These are phyloP conservation scores for Whalleya microplaca DNA, from an alignment of 2,329 filamentous ascomycete species.

Conservation along the genomic window DNA sequence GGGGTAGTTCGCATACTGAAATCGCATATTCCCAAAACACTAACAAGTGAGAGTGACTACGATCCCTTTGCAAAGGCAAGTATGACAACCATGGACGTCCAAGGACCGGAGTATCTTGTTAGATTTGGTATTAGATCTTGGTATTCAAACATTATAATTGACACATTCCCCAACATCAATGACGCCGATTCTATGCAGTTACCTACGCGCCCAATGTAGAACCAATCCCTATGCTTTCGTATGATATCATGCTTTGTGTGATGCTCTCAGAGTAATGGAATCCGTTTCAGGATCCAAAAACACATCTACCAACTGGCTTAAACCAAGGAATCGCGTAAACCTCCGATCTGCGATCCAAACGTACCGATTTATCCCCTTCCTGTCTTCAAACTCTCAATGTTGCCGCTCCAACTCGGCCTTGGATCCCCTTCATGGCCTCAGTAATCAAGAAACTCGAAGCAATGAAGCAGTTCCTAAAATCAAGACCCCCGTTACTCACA, in stretches of 20 bases:
- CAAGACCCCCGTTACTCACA: not conserved
- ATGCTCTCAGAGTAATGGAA: not conserved
- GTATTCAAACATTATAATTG: constrained; percentile 37
- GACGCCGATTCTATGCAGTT: constrained; percentile 16
- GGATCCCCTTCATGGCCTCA: not conserved
- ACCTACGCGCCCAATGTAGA: not conserved
- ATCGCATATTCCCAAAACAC: no score
- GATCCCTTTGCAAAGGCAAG: no score
- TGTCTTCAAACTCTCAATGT: not conserved
- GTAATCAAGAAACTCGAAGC: not conserved
- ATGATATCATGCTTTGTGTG: not conserved
- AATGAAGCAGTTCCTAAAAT: not conserved
- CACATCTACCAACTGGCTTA: not conserved
- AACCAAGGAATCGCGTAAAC: not conserved
- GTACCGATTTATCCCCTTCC: not conserved
- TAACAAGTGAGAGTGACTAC: no score
- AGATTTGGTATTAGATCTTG: constrained; percentile 11
- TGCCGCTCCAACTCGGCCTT: no score
- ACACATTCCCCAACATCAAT: constrained; percentile 29
- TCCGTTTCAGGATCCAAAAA: not conserved
- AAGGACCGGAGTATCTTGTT: not conserved
- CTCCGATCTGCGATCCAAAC: not conserved
- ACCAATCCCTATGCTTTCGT: not conserved
- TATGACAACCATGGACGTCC: not conserved
- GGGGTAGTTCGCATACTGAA: no score